A percentile compares a stretch with the other conserved stretches of the same genome.
These are phyloP conservation scores for Tolypocladium ovalisporum DNA, from an alignment of 2,329 filamentous ascomycete species.

Conservation along the genomic window DNA sequence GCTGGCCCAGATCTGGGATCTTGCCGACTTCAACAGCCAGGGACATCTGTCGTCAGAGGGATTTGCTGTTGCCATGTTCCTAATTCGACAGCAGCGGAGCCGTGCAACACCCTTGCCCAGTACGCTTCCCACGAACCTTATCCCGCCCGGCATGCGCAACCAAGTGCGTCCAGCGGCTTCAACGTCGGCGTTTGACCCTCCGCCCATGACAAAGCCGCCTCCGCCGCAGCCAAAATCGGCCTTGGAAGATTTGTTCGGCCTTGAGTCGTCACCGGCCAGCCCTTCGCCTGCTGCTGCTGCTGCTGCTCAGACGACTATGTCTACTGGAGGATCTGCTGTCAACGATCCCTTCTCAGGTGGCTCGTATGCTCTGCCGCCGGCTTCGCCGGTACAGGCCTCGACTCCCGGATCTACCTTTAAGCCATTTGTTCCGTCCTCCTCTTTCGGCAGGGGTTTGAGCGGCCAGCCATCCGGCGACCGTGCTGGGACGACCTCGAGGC, in stretches of 20 bases:
- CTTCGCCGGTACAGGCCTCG: conserved; percentile 43
- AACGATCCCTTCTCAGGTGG: conserved; percentile 53
- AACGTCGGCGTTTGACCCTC: conserved; percentile 41
- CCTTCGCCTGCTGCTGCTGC: conserved; percentile 37
- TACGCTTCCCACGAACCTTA: conserved; percentile 66
- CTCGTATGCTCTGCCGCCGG: conserved; percentile 31
- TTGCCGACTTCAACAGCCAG: conserved; percentile 86
- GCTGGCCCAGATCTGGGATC: conserved; percentile 92
- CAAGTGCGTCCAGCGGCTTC: conserved; percentile 41
- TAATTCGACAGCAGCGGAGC: conserved; percentile 81
- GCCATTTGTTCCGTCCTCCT: conserved; percentile 84
- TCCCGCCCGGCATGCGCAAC: conserved; percentile 76
- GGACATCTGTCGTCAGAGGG: conserved; percentile 79
- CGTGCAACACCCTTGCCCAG: conserved; percentile 55
- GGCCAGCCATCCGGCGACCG: conserved; percentile 64
- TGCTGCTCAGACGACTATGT: conserved; percentile 50
- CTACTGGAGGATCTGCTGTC: conserved; percentile 61
- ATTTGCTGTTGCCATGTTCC: conserved; percentile 94
- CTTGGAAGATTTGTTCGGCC: conserved; percentile 84
- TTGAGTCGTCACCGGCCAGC: conserved; percentile 54
- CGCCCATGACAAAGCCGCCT: conserved; percentile 24
- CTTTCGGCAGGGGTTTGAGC: conserved; percentile 76
- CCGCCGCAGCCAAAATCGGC: conserved; percentile 60
- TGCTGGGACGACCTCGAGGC: background rate
- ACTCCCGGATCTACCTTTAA: conserved; percentile 54